Evolutionary conservation across 345 rosid genomes (phyloP).

Genomic region (Cardamine chenopodiifolia): DNA sequence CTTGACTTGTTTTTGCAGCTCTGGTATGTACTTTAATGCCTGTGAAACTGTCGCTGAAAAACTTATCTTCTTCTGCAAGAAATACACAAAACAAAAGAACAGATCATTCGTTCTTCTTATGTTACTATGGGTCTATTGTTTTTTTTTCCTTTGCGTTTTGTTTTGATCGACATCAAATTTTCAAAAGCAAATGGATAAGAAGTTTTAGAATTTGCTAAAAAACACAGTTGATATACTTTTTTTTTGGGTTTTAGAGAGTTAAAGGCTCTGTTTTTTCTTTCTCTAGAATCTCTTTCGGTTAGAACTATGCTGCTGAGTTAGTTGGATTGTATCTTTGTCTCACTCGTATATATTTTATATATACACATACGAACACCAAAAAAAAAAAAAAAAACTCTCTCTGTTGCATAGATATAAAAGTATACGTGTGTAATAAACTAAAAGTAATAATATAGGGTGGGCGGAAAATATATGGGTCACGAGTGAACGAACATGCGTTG

Average conservation of each 20-base stretch:
- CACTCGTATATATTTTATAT: conserved; percentile 11
- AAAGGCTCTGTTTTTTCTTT: neutral
- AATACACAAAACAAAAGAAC: neutral
- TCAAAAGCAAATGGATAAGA: neutral
- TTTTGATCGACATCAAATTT: neutral
- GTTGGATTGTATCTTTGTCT: conserved; percentile 30
- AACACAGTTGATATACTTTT: neutral
- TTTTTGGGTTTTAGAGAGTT: conserved; percentile 13
- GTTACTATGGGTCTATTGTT: neutral
- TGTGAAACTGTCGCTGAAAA: conserved; percentile 55
- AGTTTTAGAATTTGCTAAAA: neutral
- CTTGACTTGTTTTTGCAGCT: conserved; percentile 51
- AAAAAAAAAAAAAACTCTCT: neutral
- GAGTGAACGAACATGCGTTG: conserved; percentile 31
- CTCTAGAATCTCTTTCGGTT: conserved; percentile 29
- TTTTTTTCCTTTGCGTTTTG: neutral
- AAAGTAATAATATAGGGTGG: neutral
- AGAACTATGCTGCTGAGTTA: conserved; percentile 28
- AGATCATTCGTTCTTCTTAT: neutral
- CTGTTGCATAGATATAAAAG: conserved; percentile 3
- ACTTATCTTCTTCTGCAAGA: conserved; percentile 56
- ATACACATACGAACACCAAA: neutral
- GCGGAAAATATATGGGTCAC: conserved; percentile 3
- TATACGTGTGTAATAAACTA: neutral
- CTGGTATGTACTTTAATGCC: conserved; percentile 59